Evolutionary conservation across 345 rosid species (phyloP).

Genomic region (Kandelia obovata): DNA sequence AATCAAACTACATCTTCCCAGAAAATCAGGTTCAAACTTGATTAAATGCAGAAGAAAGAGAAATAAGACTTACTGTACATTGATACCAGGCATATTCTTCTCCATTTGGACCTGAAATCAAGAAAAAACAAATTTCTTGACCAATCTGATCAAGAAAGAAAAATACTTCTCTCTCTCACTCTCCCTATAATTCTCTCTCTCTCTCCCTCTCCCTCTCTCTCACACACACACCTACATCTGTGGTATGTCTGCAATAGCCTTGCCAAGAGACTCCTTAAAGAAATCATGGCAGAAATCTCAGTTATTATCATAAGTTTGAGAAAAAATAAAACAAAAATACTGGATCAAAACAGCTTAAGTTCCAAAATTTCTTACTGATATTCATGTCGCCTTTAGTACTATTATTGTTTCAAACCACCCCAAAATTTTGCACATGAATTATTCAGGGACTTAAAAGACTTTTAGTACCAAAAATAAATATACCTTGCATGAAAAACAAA

Average conservation of each 20-base stretch:
- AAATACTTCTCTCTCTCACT: neutral
- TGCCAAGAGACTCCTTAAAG: neutral
- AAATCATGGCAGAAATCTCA: neutral
- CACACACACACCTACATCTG: neutral
- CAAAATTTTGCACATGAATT: neutral
- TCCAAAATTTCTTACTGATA: too few relatives aligned
- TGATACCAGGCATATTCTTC: slow-evolving; percentile 98
- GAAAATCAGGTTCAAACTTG: neutral
- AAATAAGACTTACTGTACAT: slow-evolving; percentile 68
- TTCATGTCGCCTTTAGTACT: too few relatives aligned
- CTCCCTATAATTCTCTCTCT: too few relatives aligned
- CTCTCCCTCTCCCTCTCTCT: neutral
- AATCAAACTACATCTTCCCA: neutral
- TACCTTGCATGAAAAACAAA: too few relatives aligned
- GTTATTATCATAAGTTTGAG: neutral
- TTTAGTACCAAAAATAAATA: too few relatives aligned
- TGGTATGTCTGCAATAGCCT: too few relatives aligned
- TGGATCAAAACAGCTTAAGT: too few relatives aligned
- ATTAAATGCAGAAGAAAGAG: neutral
- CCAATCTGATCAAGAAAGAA: neutral
- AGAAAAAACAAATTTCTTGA: slow-evolving; percentile 10
- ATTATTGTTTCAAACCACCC: neutral
- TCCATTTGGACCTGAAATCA: slow-evolving; percentile 72
- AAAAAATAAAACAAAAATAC: too few relatives aligned
- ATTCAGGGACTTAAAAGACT: neutral